Base-by-base conservation (phyloP, 179 eudicot genomes). In the Silene noctiflora region DNA sequence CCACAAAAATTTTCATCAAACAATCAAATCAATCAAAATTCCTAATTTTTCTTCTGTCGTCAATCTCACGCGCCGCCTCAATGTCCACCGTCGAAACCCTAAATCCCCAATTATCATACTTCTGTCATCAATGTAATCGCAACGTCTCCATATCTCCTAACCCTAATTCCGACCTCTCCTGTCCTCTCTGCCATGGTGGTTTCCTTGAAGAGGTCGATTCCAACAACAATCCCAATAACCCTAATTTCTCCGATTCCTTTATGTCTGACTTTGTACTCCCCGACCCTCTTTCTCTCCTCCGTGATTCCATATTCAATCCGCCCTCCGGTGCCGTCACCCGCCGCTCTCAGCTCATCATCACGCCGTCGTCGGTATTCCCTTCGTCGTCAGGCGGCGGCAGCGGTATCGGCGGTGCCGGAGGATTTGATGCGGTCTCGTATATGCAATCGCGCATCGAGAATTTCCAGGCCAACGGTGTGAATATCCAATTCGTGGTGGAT, bases 161-260 rank as follows among this genome's bases (percentile, higher is more conserved):
- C 5, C 82, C 88, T 0, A 76, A 77, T 75, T 58, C 80, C 77
- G 92, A 89, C 59, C 86, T 80, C 65, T 44, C 79, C 11, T 89
- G 92, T 81, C 92, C 90, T 9, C 62, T 69, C 31, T 89, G 92
- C 86, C 66, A 79, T 65, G 86, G 78, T 27, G 92, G 88, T 3
- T 89, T 89, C 42, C 87, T 89, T 17, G 90, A 89, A 67, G 92
- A 89, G 77, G 33, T 13, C 73, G 82, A 77, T 16, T 42, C 85
- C 31, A 4, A 76, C 66, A 78, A 73, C 60, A 78, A 16, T 10
- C 74, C 72, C 19, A n/a, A 76, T 11, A 27, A 75, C 51, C 70
- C 73, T 13, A 22, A 58, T 44, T 24, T 75, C 44, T 4, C 56
- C 70, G n/a, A 51, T 7, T 61, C 25, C 2, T 3, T 74, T 2